These are phyloP conservation scores for Lactifluus piperatus DNA, from an alignment of 768 basidiomycete genomes.

Conservation along the genomic window DNA sequence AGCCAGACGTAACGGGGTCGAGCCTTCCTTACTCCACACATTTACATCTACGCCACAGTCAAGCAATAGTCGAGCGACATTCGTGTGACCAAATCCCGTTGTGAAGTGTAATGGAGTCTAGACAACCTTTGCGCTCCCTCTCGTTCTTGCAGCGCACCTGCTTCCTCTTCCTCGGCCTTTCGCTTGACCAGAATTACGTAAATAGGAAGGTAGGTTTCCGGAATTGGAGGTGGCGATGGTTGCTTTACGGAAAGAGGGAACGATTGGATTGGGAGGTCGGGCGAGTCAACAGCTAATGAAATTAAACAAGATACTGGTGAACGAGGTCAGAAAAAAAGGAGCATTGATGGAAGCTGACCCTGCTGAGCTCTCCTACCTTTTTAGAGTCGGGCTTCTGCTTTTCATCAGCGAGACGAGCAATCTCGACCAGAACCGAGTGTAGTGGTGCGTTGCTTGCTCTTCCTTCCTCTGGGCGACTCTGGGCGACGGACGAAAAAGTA, in stretches of 20 bases:
- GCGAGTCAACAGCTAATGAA: slow-evolving; percentile 3
- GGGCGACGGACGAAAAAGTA: background rate
- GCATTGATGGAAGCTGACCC: slow-evolving; percentile 13
- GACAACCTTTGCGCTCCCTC: background rate
- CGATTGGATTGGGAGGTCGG: background rate
- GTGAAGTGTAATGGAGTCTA: too few relatives aligned
- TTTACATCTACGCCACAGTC: too few relatives aligned
- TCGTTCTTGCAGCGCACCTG: background rate
- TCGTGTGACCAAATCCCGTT: too few relatives aligned
- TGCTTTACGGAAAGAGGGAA: slow-evolving; percentile 1
- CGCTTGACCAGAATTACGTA: background rate
- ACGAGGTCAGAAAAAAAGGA: background rate
- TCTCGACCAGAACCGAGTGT: slow-evolving; percentile 7
- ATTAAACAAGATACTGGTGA: background rate
- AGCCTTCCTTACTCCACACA: too few relatives aligned
- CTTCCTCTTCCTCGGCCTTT: background rate
- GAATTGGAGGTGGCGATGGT: background rate
- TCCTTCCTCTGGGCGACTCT: slow-evolving; percentile 19
- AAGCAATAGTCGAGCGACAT: too few relatives aligned
- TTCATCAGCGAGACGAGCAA: slow-evolving; percentile 6
- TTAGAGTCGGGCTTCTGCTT: slow-evolving; percentile 1
- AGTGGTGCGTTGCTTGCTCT: slow-evolving; percentile 1
- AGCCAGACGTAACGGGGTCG: too few relatives aligned
- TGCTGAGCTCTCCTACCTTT: slow-evolving; percentile 18
- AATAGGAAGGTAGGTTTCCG: too few relatives aligned